Base-by-base conservation (phyloP, 805 yeast species). In the Pichia scutulata region DNA sequence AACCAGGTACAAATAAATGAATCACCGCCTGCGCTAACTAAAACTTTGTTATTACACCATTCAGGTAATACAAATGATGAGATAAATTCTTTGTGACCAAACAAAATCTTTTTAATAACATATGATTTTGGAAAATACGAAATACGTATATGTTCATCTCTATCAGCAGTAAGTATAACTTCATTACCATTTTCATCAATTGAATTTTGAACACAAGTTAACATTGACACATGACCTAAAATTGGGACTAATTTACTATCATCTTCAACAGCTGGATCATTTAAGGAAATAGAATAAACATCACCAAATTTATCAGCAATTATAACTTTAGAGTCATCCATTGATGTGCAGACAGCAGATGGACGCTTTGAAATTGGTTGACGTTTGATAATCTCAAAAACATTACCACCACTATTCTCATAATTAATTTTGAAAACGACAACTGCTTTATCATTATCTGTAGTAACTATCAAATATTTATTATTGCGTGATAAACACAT, bases 221-320 rank as follows among this genome's bases (percentile, higher is more conserved):
- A 76, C 97, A 93, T 89, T 3, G 97, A 90, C 6, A 93, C 98
- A 67, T 93, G 99, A 8, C 99, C 99, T 48, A 92, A 70, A 7
- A 92, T 74, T 2, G 97, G 97, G 39, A 71, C 76, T 42, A 79
- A 64, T 43, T 76, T 78, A 4, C 74, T 73, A 39, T 60, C 65
- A 41, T 47, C 47, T 2, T 69, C 64, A 1, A 75, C 59, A 0
- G 60, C 67, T 4, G 65, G 58, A 14, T 64, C 62, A 22, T 69
- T 69, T 26, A 81, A 67, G 2, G 75, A 69, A 39, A 88, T 71
- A 1, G 75, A 65, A 64, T 87, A 93, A 7, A 89, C 97, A 67
- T 93, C 99, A 44, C 99, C 99, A 63, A 92, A 93, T 70, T 93
- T 93, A 66, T 93, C 99, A 21, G 95, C 97, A 23, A 90, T 76